Evolutionary conservation across 2,329 filamentous ascomycete genomes (phyloP).

Genomic region (Colletotrichum siamense): DNA sequence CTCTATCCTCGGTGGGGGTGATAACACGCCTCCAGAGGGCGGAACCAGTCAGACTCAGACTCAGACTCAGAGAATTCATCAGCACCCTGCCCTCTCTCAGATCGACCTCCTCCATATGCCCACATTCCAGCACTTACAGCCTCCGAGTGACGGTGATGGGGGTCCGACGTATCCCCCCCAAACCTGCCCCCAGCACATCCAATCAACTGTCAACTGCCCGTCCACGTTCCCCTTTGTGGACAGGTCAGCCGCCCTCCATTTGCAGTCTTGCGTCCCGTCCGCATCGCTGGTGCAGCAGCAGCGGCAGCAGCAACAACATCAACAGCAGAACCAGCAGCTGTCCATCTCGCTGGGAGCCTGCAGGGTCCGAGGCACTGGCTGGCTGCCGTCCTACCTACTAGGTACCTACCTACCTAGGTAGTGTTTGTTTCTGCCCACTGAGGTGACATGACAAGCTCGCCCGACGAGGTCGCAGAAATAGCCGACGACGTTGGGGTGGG

Average conservation of each 20-base stretch:
- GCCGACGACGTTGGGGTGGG: neutral
- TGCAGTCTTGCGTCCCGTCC: neutral
- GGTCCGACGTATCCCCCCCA: neutral
- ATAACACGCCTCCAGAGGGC: neutral
- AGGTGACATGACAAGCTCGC: neutral
- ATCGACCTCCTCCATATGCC: neutral
- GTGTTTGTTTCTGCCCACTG: neutral
- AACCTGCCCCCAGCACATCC: neutral
- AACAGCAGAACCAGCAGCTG: neutral
- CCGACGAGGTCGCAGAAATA: neutral
- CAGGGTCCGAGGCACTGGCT: conserved; percentile 20
- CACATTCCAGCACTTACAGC: conserved; percentile 7
- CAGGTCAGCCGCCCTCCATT: conserved; percentile 14
- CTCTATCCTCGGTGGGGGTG: neutral
- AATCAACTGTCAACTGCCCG: neutral
- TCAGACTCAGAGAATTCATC: neutral
- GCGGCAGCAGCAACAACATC: neutral
- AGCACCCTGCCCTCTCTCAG: neutral
- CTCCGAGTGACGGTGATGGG: neutral
- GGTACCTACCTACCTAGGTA: neutral
- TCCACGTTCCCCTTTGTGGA: conserved; percentile 9
- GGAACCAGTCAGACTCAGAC: neutral
- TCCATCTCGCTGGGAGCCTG: conserved; percentile 8
- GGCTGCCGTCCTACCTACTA: neutral
- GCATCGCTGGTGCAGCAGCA: neutral